These are phyloP conservation scores for Hypoxylon sp. DNA, from an alignment of 2,329 filamentous ascomycete genomes.

Conservation along the genomic window DNA sequence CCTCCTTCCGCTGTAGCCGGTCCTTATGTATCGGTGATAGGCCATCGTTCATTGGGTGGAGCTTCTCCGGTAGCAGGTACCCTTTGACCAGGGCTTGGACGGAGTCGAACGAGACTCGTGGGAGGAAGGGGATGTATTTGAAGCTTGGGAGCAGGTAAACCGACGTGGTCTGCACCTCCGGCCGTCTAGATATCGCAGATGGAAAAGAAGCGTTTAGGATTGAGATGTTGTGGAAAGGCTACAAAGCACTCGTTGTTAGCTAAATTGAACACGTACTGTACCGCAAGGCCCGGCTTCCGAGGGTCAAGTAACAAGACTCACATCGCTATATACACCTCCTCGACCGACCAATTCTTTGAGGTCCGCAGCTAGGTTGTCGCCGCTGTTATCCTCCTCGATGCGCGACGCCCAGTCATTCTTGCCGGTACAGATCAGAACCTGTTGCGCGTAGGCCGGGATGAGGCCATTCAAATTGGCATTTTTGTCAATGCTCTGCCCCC, in stretches of 20 bases:
- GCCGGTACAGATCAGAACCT: constrained; percentile 86
- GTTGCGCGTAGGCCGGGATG: constrained; percentile 82
- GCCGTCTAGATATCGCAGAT: constrained; percentile 62
- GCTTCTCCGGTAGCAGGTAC: constrained; percentile 72
- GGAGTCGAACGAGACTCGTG: constrained; percentile 69
- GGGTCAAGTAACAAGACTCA: constrained; percentile 56
- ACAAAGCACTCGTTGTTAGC: constrained; percentile 52
- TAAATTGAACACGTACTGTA: not conserved
- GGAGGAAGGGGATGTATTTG: constrained; percentile 80
- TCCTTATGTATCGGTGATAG: constrained; percentile 70
- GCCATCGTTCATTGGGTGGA: constrained; percentile 71
- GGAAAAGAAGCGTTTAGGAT: constrained; percentile 82
- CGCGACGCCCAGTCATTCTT: constrained; percentile 82
- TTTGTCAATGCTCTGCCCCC: constrained; percentile 80
- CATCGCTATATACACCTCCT: constrained; percentile 75
- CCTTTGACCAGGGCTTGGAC: constrained; percentile 71
- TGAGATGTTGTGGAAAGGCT: constrained; percentile 88
- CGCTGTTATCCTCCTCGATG: constrained; percentile 84
- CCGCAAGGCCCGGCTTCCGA: not conserved
- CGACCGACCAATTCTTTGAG: constrained; percentile 77
- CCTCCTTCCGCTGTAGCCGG: constrained; percentile 63
- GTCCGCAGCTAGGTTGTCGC: constrained; percentile 75
- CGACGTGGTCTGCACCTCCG: constrained; percentile 68
- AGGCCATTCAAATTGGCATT: constrained; percentile 78
- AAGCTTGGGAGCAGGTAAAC: constrained; percentile 87